phyloP scores from a whole-genome alignment of 805 yeast genomes.

The Wickerhamiella siamensis region DNA sequence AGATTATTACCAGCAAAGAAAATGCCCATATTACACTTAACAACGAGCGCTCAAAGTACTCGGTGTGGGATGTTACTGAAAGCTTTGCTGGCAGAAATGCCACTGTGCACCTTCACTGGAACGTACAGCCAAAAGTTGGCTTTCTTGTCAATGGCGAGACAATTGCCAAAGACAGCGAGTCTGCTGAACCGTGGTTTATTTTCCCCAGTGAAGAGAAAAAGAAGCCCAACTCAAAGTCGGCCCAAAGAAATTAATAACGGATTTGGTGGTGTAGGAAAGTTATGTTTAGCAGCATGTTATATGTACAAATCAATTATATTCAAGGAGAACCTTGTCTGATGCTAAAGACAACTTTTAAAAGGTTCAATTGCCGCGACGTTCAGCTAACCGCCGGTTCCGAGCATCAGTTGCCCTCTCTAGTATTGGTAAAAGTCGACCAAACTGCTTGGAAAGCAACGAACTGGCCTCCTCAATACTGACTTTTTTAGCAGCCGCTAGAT shows the following conservation, averaged over 20 bases:
- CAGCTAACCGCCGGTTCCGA: not conserved
- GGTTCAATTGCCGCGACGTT: no score
- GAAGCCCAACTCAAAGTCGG: no score
- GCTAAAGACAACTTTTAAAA: no score
- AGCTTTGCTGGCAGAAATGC: constrained; percentile 46
- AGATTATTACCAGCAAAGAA: constrained; percentile 45
- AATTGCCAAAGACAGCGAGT: constrained; percentile 18
- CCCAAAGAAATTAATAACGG: no score
- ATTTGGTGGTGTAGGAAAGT: not conserved
- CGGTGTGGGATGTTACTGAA: constrained; percentile 73
- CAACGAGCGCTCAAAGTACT: constrained; percentile 54
- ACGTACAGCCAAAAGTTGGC: constrained; percentile 85
- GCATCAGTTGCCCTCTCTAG: not conserved
- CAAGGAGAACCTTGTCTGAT: no score
- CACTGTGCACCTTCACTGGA: constrained; percentile 64
- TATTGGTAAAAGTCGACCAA: not conserved
- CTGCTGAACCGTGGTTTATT: constrained; percentile 9
- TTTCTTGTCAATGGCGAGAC: constrained; percentile 52
- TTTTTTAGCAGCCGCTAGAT: not conserved
- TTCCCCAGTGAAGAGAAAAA: constrained; percentile 9
- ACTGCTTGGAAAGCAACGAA: not conserved
- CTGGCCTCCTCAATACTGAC: not conserved
- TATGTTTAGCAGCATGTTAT: not conserved
- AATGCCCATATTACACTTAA: constrained; percentile 43
- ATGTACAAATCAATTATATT: no score